These are phyloP conservation scores for Bolboschoenus planiculmis DNA, from an alignment of 176 grass and related monocot species.

Conservation along the genomic window DNA sequence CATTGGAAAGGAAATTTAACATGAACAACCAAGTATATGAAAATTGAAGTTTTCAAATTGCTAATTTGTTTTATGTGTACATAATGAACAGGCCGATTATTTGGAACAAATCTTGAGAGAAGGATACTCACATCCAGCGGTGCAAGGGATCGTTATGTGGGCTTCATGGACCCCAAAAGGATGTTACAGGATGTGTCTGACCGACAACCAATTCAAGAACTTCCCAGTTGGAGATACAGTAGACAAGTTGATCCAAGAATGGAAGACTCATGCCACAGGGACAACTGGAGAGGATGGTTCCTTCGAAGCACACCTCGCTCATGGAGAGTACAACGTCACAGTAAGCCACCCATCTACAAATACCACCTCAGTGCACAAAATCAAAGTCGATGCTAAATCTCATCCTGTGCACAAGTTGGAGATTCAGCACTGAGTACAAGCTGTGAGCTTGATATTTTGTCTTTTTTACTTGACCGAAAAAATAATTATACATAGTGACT, in stretches of 20 bases:
- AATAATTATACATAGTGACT: background rate
- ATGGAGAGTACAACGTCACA: constrained; percentile 64
- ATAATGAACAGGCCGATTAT: constrained; percentile 29
- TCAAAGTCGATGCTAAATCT: constrained; percentile 45
- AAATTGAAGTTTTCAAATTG: background rate
- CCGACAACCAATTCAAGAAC: constrained; percentile 67
- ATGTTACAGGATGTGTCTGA: constrained; percentile 79
- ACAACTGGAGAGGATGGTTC: constrained; percentile 45
- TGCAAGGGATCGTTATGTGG: constrained; percentile 76
- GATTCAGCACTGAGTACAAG: constrained; percentile 35
- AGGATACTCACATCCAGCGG: constrained; percentile 74
- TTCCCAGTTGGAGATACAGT: constrained; percentile 56
- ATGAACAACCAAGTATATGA: background rate
- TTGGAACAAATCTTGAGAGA: constrained; percentile 71
- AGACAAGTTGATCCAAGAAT: constrained; percentile 63
- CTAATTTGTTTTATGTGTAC: background rate
- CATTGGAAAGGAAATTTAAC: too few species aligned
- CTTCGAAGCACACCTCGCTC: constrained; percentile 44
- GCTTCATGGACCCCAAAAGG: constrained; percentile 48
- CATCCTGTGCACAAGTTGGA: constrained; percentile 35
- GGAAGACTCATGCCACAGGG: constrained; percentile 30
- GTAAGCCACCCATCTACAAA: constrained; percentile 45
- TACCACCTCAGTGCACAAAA: constrained; percentile 38
- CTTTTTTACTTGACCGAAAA: background rate
- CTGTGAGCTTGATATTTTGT: background rate